Evolutionary conservation across 192 early-diverging fungal genomes (phyloP), one percentile per base, ranked within the genome.

Genomic region (Mortierella hygrophila): DNA sequence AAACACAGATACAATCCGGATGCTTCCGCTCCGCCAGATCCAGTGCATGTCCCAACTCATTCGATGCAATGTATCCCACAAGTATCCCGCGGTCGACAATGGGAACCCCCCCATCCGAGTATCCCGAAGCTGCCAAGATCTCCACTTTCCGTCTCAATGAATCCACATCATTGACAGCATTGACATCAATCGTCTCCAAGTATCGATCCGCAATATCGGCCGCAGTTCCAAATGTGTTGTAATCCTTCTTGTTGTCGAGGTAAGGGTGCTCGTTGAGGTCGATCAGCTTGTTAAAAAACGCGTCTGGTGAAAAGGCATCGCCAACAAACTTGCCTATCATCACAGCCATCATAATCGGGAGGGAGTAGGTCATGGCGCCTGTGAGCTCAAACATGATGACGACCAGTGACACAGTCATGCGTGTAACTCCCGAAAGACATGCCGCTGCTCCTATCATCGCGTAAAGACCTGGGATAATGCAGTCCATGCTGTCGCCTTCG

Each of bases 381-480:
- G 98, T 99, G 40, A 99, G 91, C 89, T 99, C 99, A 89, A 99
- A 99, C 98, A 99, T 98, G 55, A 99, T 96, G 15, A 99, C 98
- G 4, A 98, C 95, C 0, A 97, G 84, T 6, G 96, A 95, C 2
- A 97, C 96, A 0, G 96, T 98, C 92, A 98, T 97, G 10, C 97
- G 92, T 41, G 97, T 98, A 16, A 97, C 94, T 26, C 97, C 92
- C 40, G 94, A 90, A 29, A 98, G 89, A 77, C 90, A 94, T 40
- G 94, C 89, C 4, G 97, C 97, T 72, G 97, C 97, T 13, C 95
- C 96, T 13, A 97, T 92, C 76, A 96, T 91, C 7, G 96, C 98
- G 78, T 95, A 94, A 41, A 95, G 91, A 37, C 96, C 97, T 32
- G 96, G 95, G 7, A 95, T 97, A 63, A 97, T 91, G 69, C 95